Evolutionary conservation across 176 grass and related monocot genomes (phyloP).

Genomic region (Oryza glaberrima): DNA sequence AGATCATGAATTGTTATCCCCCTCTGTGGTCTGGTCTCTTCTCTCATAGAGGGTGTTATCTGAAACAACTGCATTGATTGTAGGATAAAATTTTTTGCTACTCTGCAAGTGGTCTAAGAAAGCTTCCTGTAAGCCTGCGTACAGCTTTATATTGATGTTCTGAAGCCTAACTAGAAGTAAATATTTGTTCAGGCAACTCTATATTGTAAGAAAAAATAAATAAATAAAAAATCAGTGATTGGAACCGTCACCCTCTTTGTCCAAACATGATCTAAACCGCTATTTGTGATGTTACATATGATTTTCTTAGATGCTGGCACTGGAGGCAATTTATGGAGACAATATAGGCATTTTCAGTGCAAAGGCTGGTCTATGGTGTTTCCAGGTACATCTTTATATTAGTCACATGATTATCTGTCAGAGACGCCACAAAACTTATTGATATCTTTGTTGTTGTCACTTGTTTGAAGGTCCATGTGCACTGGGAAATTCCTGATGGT

Average conservation of each 20-base stretch:
- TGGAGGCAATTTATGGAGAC: slow-evolving; percentile 63
- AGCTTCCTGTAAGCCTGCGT: no score
- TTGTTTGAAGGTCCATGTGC: slow-evolving; percentile 38
- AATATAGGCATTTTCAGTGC: slow-evolving; percentile 34
- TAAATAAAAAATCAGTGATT: neutral
- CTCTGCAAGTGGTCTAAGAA: neutral
- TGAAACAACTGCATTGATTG: neutral
- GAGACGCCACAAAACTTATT: neutral
- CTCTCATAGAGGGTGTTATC: neutral
- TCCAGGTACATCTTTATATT: slow-evolving; percentile 43
- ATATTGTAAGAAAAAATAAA: neutral
- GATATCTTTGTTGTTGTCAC: neutral
- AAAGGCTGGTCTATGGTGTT: slow-evolving; percentile 41
- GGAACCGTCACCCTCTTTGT: neutral
- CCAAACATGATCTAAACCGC: neutral
- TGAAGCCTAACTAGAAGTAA: neutral
- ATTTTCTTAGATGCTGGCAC: slow-evolving; percentile 32
- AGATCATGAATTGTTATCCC: neutral
- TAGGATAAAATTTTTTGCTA: neutral
- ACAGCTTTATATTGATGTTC: neutral
- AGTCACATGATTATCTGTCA: neutral
- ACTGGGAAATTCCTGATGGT: slow-evolving; percentile 48
- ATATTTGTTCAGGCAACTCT: neutral
- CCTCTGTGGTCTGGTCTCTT: neutral
- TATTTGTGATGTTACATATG: neutral